Conservation (phyloP, 1,284 basidiomycete genomes). For the Cryptococcus neoformans region DNA sequence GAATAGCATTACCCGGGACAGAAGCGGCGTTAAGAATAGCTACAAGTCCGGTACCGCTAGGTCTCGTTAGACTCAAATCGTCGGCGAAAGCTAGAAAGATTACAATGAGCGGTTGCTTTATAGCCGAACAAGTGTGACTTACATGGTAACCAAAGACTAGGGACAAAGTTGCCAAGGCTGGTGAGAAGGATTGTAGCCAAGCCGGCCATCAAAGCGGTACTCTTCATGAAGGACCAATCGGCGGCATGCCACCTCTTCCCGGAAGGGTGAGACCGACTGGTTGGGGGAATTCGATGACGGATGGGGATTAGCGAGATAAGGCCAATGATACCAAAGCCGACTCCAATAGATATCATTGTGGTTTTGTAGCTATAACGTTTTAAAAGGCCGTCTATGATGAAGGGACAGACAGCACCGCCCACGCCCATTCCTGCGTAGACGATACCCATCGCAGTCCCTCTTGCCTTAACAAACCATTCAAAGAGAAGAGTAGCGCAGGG, state of each 20-base stretch:
- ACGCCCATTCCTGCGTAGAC: conserved; percentile 46
- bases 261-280: conserved; percentile 8
- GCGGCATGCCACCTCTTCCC: conserved; percentile 7
- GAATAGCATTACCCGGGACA: conserved; percentile 40
- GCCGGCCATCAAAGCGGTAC: conserved; percentile 30
- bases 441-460: conserved; percentile 45
- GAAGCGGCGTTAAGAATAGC: conserved; percentile 48
- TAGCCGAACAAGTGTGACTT: conserved; percentile 5
- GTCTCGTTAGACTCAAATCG: conserved; percentile 31
- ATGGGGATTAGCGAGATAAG: conserved; percentile 39
- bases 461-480: conserved; percentile 43
- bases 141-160: conserved; percentile 46
- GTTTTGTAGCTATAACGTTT: conserved; percentile 42
- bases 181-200: conserved; percentile 36
- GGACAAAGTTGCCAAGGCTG: conserved; percentile 46
- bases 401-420: conserved; percentile 46
- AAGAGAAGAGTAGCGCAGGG: conserved; percentile 47
- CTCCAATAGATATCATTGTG: conserved; percentile 42
- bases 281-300: conserved; percentile 40
- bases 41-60: conserved; percentile 42
- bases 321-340: conserved; percentile 33
- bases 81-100: conserved; percentile 34
- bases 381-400: conserved; percentile 41
- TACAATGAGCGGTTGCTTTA: not conserved
- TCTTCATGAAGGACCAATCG: conserved; percentile 30